Conservation (phyloP, 345 rosid genomes). For the Dipteronia sinensis region DNA sequence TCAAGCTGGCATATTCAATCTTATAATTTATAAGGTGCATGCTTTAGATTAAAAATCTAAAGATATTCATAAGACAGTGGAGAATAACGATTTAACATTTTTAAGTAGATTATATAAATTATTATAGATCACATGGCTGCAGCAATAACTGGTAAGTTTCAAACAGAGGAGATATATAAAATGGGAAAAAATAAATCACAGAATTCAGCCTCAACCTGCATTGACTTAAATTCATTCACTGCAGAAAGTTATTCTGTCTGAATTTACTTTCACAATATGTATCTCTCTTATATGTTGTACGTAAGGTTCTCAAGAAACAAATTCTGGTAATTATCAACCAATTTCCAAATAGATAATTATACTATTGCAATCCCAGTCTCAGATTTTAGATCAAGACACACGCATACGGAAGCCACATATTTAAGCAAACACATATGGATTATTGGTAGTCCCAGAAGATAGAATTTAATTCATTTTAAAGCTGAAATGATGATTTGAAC, state of each 20-base stretch:
- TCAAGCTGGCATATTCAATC: background rate
- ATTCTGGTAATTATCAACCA: background rate
- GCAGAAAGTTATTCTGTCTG: background rate
- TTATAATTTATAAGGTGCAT: background rate
- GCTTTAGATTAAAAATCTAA: background rate
- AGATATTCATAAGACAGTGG: background rate
- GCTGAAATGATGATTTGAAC: constrained; percentile 15
- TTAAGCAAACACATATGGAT: background rate
- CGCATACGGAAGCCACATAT: background rate
- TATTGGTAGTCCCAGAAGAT: background rate
- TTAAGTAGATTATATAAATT: background rate
- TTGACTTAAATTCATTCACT: background rate
- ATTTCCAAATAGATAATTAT: background rate
- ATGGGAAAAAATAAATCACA: background rate
- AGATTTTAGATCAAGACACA: background rate
- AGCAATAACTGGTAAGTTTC: background rate
- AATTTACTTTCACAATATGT: background rate
- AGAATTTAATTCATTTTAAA: background rate
- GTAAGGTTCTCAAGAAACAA: constrained; percentile 2
- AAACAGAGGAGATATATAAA: background rate
- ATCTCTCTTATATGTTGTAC: background rate
- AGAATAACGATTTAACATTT: background rate
- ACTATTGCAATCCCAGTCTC: background rate
- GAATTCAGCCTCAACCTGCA: background rate
- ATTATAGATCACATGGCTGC: background rate